Percentiles rank a stretch among this genome's conserved stretches.
Evolutionary conservation across 495 filamentous ascomycete species (phyloP).

Genomic region (Geoglossum glabrum): DNA sequence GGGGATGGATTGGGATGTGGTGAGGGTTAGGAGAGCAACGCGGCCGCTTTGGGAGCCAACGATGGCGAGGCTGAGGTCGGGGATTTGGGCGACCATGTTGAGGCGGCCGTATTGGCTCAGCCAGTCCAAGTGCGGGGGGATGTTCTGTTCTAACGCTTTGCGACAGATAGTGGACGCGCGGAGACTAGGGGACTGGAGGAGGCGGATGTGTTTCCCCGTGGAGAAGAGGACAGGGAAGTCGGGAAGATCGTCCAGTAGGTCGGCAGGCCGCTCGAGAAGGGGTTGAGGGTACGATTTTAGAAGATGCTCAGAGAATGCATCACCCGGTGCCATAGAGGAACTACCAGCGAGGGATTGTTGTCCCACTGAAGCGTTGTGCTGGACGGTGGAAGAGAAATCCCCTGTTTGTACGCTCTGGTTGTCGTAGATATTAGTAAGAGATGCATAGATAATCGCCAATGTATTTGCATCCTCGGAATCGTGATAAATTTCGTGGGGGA

Average conservation of each 20-base stretch:
- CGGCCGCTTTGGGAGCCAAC: conserved; percentile 54
- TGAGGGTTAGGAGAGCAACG: conserved; percentile 54
- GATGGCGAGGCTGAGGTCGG: conserved; percentile 44
- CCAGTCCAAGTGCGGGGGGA: conserved; percentile 20
- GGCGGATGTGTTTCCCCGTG: conserved; percentile 34
- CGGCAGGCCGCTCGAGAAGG: neutral
- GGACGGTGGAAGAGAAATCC: conserved; percentile 1
- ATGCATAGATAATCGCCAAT: conserved; percentile 11
- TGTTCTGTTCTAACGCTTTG: conserved; percentile 25
- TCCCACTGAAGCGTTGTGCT: neutral
- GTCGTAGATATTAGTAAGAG: conserved; percentile 6
- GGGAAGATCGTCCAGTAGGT: neutral
- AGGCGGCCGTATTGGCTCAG: conserved; percentile 37
- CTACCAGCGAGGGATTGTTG: neutral
- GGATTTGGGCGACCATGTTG: conserved; percentile 34
- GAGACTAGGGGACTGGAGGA: conserved; percentile 29
- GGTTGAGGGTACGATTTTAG: neutral
- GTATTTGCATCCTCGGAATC: conserved; percentile 2
- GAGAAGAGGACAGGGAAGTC: conserved; percentile 32
- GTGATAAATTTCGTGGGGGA: neutral
- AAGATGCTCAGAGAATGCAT: neutral
- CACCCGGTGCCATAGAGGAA: neutral
- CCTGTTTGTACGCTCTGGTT: neutral
- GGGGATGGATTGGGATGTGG: conserved; percentile 16
- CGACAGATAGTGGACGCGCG: conserved; percentile 27